Conservation (phyloP, 2,329 filamentous ascomycete genomes). For the Emydomyces testavorans region DNA sequence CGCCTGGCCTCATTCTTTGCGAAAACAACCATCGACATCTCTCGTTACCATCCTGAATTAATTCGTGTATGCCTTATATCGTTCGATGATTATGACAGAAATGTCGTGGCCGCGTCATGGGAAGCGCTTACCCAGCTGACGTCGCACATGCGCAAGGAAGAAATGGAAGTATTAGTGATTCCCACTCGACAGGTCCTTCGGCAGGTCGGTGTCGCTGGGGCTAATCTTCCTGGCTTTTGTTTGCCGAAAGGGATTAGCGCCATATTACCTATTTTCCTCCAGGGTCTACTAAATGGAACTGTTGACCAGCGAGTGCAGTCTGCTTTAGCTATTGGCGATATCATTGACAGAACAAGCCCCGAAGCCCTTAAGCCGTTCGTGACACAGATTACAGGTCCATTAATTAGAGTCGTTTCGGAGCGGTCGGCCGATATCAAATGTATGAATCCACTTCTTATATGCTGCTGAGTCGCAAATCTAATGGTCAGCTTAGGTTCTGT, state of each 20-base stretch:
- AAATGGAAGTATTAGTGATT: constrained; percentile 86
- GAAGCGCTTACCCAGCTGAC: constrained; percentile 76
- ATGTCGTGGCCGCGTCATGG: constrained; percentile 85
- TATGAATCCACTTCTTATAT: constrained; percentile 19
- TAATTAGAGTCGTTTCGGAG: constrained; percentile 96
- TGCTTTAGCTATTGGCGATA: constrained; percentile 86
- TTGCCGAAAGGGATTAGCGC: constrained; percentile 96
- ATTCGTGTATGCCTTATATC: constrained; percentile 81
- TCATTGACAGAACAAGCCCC: constrained; percentile 82
- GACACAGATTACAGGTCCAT: constrained; percentile 90
- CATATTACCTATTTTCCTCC: constrained; percentile 89
- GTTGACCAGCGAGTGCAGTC: constrained; percentile 84
- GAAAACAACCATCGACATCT: constrained; percentile 72
- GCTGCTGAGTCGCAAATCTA: constrained; percentile 14
- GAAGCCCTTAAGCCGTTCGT: constrained; percentile 87
- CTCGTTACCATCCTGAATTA: constrained; percentile 89
- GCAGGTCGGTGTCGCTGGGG: constrained; percentile 77
- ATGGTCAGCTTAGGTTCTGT: constrained; percentile 56
- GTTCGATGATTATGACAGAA: constrained; percentile 73
- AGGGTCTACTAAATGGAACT: constrained; percentile 94
- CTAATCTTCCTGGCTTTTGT: constrained; percentile 72
- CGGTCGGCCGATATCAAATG: constrained; percentile 86
- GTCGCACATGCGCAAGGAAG: constrained; percentile 82
- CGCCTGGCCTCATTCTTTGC: constrained; percentile 83
- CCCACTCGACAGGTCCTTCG: constrained; percentile 78